Base-by-base conservation (phyloP, 2,329 filamentous ascomycete species). In the Aspergillus pseudotamarii region DNA sequence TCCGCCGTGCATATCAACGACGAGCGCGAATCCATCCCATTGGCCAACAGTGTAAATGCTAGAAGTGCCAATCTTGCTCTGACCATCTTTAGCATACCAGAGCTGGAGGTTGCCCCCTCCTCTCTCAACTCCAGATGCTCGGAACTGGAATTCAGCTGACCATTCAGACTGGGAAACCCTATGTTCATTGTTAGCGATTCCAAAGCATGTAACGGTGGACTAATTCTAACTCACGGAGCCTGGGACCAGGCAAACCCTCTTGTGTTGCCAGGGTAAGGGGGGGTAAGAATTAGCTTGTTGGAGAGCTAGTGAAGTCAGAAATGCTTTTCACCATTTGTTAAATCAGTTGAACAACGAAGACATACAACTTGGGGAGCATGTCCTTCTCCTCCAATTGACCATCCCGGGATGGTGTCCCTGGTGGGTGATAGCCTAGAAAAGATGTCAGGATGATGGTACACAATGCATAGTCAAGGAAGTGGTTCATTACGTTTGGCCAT, bases 281-380 rank as follows among this genome's bases (percentile, higher is more conserved):
- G 94, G 1, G 95, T 99, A 62, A 99, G 86, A 75, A 99, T 91
- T 64, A 98, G 76, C 76, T 94, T 93, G 83, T 98, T 94, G 69
- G 93, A 96, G 64, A 97, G 87, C 80, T 82, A 64, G 21, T 19
- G 12, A 12, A 32, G 21, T 36, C 19, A 32, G 56, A 6, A 30
- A 60, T 76, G 56, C 74, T 67, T 43, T 60, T 36, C n/a, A 12
- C 1, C 19, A 34, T 1, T 19, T 34, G 32, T 11, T 32, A 48
- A 19, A 11, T 3, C 4, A 8, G 0, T 19, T 14, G 32, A 30
- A 9, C 5, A 14, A 19, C 6, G 11, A 28, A 11, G 36, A 72
- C 77, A 68, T 69, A 82, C 80, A 66, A 89, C 75, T 67, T 86
- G 82, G 59, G 87, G 84, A 14, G 80, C 75, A 73, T 86, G 84